phyloP scores from a whole-genome alignment of 2,329 filamentous ascomycete species.

The Nigrograna mackinnonii region DNA sequence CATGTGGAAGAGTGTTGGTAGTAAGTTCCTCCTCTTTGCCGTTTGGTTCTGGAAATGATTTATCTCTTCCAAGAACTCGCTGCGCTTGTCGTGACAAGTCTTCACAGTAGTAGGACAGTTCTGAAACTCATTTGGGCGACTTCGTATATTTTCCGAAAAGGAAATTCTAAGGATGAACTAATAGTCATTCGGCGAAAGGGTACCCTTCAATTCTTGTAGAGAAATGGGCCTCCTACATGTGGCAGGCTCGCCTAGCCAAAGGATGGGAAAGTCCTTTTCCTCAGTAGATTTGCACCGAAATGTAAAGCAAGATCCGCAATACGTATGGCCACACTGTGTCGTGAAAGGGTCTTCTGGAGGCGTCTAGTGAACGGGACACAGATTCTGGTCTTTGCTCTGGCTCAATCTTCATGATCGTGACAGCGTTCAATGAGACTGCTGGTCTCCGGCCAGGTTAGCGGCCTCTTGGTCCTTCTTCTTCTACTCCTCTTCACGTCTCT shows the following conservation, averaged over 20 bases:
- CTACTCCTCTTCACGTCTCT: too few species aligned
- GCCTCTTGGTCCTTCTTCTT: too few species aligned
- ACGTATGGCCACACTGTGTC: constrained; percentile 14
- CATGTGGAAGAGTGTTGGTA: too few species aligned
- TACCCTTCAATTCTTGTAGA: constrained; percentile 6
- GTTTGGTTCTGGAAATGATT: too few species aligned
- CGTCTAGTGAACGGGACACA: constrained; percentile 13
- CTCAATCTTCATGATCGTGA: constrained; percentile 1
- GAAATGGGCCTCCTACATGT: constrained; percentile 4
- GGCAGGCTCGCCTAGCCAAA: constrained; percentile 5
- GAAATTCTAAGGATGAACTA: constrained; percentile 14
- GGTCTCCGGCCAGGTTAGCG: constrained; percentile 5
- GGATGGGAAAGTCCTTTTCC: constrained; percentile 6
- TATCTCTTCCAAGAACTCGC: too few species aligned
- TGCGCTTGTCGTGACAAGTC: too few species aligned
- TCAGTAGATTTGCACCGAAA: constrained; percentile 13
- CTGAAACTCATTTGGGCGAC: constrained; percentile 12
- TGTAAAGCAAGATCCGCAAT: constrained; percentile 18
- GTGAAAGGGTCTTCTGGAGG: constrained; percentile 9
- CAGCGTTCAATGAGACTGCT: constrained; percentile 1
- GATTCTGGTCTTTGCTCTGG: constrained; percentile 4
- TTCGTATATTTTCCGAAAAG: constrained; percentile 16
- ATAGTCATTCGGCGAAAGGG: constrained; percentile 4
- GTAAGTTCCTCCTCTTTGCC: too few species aligned
- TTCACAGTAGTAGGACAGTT: constrained; percentile 20